Conservation (phyloP, 805 yeast genomes). For the Metschnikowia hibisci region DNA sequence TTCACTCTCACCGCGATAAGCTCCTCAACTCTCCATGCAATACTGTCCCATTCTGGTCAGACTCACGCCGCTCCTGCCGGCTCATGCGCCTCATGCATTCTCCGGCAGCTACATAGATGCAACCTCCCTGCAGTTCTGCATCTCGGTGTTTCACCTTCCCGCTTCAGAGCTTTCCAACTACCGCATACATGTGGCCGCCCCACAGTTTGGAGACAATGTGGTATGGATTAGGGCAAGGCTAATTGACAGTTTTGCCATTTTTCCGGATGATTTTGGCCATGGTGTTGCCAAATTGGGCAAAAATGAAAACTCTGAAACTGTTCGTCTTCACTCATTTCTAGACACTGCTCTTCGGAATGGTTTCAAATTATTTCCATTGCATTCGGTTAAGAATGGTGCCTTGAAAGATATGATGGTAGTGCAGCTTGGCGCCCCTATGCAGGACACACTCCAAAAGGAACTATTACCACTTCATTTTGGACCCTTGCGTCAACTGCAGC, state of each 20-base stretch:
- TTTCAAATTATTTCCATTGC: conserved; percentile 12
- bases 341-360: conserved; percentile 2
- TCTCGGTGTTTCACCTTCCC: conserved; percentile 10
- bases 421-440: neutral
- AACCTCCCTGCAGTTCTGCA: neutral
- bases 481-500: neutral
- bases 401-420: neutral
- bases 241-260: neutral
- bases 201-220: conserved; percentile 4
- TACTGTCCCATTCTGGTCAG: conserved; percentile 13
- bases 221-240: conserved; percentile 9
- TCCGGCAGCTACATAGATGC: conserved; percentile 8
- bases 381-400: neutral
- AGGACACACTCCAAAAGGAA: neutral
- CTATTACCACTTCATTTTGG: neutral
- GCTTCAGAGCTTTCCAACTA: neutral
- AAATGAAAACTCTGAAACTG: too few species aligned
- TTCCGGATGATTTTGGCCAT: neutral
- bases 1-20: too few species aligned
- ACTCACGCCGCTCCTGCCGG: conserved; percentile 1
- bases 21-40: neutral
- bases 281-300: neutral
- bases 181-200: conserved; percentile 9
- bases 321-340: neutral
- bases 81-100: neutral